Conservation (phyloP, 129 eudicot species). For the Daucus carota region DH1_v3.0 NC_030382.2:48788001-48788500, state of each 20-base stretch:
- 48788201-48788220: not conserved
- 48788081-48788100: not conserved
- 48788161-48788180: not conserved
- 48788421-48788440: not conserved
- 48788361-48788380: not conserved
- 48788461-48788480: not conserved
- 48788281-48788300: constrained; percentile 1
- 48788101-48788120: not conserved
- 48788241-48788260: not conserved
- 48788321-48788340: not conserved
- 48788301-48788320: not conserved
- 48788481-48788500: not conserved
- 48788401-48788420: not conserved
- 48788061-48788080: not conserved
- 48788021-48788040: not conserved
- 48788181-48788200: not conserved
- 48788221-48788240: not conserved
- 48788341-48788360: not conserved
- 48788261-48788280: not conserved
- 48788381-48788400: not conserved
- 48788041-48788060: not conserved
- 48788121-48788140: not conserved
- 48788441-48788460: not conserved
- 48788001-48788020: too few species aligned
- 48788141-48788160: not conserved